Percentiles rank a stretch among this genome's conserved stretches.
Evolutionary conservation across 1,284 basidiomycete genomes (phyloP).

Genomic region (Malassezia cuniculi): DNA sequence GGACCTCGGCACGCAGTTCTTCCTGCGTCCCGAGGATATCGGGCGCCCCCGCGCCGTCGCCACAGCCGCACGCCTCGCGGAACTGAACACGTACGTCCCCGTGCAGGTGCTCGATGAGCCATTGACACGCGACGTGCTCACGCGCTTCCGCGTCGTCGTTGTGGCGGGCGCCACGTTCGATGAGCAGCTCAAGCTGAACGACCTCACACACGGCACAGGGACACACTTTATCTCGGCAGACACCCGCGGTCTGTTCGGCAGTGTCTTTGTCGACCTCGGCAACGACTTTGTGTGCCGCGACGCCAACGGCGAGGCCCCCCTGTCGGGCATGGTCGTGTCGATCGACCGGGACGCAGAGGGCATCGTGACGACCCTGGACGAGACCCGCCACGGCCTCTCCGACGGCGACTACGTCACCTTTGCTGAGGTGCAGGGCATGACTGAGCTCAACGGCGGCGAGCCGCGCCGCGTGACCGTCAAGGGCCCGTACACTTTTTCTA

Average conservation of each 20-base stretch:
- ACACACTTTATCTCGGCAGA: constrained; percentile 87
- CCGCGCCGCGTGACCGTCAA: constrained; percentile 85
- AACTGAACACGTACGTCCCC: constrained; percentile 92
- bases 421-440: constrained; percentile 92
- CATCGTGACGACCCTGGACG: constrained; percentile 88
- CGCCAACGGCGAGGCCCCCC: constrained; percentile 82
- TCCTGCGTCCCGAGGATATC: constrained; percentile 74
- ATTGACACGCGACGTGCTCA: constrained; percentile 25
- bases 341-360: constrained; percentile 55
- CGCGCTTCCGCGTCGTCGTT: constrained; percentile 58
- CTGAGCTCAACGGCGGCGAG: constrained; percentile 74
- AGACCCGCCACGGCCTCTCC: constrained; percentile 90
- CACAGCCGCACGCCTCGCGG: constrained; percentile 76
- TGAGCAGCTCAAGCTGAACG: constrained; percentile 87
- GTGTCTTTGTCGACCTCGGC: constrained; percentile 91
- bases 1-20: constrained; percentile 92
- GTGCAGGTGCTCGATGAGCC: constrained; percentile 54
- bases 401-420: constrained; percentile 98
- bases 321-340: constrained; percentile 88
- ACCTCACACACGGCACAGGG: constrained; percentile 53
- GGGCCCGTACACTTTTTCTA: constrained; percentile 49
- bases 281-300: constrained; percentile 86
- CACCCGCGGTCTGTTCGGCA: constrained; percentile 89
- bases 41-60: constrained; percentile 76
- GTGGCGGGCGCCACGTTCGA: constrained; percentile 63